Evolutionary conservation across 345 rosid genomes (phyloP), one percentile per base, ranked within the genome.

Genomic region (Limnanthes douglasii): DNA sequence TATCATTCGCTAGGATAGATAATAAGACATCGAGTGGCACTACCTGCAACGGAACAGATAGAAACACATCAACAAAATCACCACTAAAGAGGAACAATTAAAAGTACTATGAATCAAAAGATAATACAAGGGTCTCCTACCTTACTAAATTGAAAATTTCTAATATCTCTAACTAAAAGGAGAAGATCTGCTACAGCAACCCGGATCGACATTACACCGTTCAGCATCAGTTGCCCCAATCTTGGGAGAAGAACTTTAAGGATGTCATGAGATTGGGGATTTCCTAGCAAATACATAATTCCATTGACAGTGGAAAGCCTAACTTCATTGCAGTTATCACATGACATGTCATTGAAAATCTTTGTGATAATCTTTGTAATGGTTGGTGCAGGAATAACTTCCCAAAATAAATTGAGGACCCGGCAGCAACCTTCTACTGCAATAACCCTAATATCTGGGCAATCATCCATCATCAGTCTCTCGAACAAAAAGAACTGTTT

Each of bases 361-460:
- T 55, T 77, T 0, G 81, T 68, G 33, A 84, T 62, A 28, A 70
- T 52, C 63, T 77, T 90, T 17, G 95, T 72, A 61, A 90, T 80
- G 43, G 68, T 74, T 44, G 94, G 26, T 15, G 95, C 59, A 44
- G 94, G 92, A 15, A 79, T 68, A 43, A 90, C 61, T 67, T 90
- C 98, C 98, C 95, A 90, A 58, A 74, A 90, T 35, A 90, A 56
- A 75, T 63, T 69, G 37, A 90, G 84, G 51, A 79, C 51, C 44
- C 94, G 84, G 23, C 84, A 79, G 51, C 81, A 72, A 38, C 98
- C 98, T 66, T 90, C 95, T 29, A 90, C 98, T 26, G 95, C 94
- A 56, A 77, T 74, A 56, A 77, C 68, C 68, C 98, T 70, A 47
- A 90, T 69, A 45, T 72, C 84, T 23, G 94, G 92, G 28, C 92